Base-by-base conservation (phyloP, 495 filamentous ascomycete genomes). In the Xylaria telfairii region DNA sequence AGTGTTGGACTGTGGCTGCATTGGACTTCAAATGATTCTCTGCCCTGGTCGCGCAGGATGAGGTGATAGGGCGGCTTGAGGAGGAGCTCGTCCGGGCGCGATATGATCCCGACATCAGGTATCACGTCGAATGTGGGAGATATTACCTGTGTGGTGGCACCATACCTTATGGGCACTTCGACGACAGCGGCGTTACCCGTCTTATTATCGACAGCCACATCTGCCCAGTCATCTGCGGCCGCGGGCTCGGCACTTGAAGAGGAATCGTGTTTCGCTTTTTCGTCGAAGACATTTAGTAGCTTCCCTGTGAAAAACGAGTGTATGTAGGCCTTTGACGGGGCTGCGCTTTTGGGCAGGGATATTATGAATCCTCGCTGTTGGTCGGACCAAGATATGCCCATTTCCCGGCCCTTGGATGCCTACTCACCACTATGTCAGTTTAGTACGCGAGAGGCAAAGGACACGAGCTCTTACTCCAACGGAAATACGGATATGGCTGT, bases 51-150 rank as follows among this genome's bases (percentile, higher is more conserved):
- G 21, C 65, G 66, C 4, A 84, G 66, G 13, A 68, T 72, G 26
- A 85, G 79, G 59, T 83, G 73, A 53, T 84, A 85, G 10, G 83
- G 82, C 6, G 82, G 79, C 13, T 67, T 74, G 12, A 78, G 72
- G 39, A 83, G 74, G 8, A 83, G 70, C 54, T 82, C 75, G 39
- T 82, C 78, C 4, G 81, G 81, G 6, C 78, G 65, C 9, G 79
- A 77, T 1, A 84, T 71, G 0, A 73, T 72, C 0, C 32, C 72
- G 24, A 78, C 69, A 32, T 69, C 72, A 3, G 82, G 82, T 19
- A 84, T 69, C 60, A 74, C 68, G 28, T 78, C 74, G 59, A 68
- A 46, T 13, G 46, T 4, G 21, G 75, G 17, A 28, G 70, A 41
- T 19, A n/a, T n/a, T n/a, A 51, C 19, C 32, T 59, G 34, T 9